These are phyloP conservation scores for Coemansia sp. DNA, from an alignment of 192 early-diverging fungal genomes.

Conservation along the genomic window DNA sequence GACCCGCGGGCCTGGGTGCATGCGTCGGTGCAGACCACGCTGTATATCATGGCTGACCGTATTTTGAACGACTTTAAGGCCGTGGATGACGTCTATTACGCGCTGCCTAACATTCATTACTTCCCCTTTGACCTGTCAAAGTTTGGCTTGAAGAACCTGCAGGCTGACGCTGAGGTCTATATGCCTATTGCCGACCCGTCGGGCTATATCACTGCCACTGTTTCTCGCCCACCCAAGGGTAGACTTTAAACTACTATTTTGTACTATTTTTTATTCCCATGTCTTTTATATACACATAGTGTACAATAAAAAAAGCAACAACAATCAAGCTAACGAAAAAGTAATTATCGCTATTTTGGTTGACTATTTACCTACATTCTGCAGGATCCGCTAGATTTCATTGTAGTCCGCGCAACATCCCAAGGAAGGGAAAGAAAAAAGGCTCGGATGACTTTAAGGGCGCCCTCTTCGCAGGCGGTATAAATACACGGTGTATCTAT, in stretches of 20 bases:
- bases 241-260: constrained; percentile 20
- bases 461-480: neutral
- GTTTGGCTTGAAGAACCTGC: constrained; percentile 73
- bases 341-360: neutral
- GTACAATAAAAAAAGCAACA: too few relatives aligned
- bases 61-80: constrained; percentile 61
- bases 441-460: neutral
- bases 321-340: neutral
- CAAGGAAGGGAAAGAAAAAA: neutral
- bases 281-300: too few relatives aligned
- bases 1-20: constrained; percentile 65
- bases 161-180: constrained; percentile 69
- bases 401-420: neutral
- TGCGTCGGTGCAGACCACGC: constrained; percentile 79
- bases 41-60: constrained; percentile 75
- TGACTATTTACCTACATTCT: neutral
- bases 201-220: constrained; percentile 72
- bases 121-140: constrained; percentile 73
- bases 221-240: constrained; percentile 56
- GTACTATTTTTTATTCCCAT: neutral
- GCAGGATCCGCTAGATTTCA: neutral
- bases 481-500: neutral
- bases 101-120: constrained; percentile 80
- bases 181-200: constrained; percentile 75
- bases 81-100: constrained; percentile 66